Evolutionary conservation across 2,329 filamentous ascomycete species (phyloP).

Genomic region (Trichoderma pleuroti): DNA sequence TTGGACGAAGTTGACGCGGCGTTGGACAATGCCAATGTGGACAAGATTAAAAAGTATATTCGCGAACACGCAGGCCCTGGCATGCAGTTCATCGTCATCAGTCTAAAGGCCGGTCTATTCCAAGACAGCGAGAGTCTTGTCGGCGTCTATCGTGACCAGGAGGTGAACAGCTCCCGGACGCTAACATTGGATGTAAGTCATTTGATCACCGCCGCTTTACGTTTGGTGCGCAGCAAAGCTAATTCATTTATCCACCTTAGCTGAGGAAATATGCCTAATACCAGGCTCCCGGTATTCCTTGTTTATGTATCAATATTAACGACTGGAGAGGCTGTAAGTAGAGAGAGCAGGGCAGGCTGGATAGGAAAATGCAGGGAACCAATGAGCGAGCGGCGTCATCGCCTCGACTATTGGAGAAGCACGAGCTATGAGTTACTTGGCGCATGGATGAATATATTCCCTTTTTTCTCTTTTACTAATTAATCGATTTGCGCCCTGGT

Average conservation of each 20-base stretch:
- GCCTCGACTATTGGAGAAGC: slow-evolving; percentile 9
- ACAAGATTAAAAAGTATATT: slow-evolving; percentile 95
- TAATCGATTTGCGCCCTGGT: background rate
- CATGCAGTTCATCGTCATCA: slow-evolving; percentile 99
- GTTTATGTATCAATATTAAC: slow-evolving; percentile 15
- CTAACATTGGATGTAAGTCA: slow-evolving; percentile 89
- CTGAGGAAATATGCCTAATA: slow-evolving; percentile 35
- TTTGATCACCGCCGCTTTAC: background rate
- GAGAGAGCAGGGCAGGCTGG: slow-evolving; percentile 1
- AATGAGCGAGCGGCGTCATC: background rate
- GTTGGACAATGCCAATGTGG: slow-evolving; percentile 95
- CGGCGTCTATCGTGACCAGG: slow-evolving; percentile 92
- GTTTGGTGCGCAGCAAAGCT: background rate
- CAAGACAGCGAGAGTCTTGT: slow-evolving; percentile 95
- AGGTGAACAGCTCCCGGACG: slow-evolving; percentile 85
- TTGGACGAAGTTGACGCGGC: slow-evolving; percentile 97
- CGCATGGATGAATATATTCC: slow-evolving; percentile 5
- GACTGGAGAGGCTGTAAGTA: background rate
- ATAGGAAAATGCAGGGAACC: slow-evolving; percentile 12
- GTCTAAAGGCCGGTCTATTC: slow-evolving; percentile 90
- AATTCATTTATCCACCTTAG: slow-evolving; percentile 24
- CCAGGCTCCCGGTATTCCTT: background rate
- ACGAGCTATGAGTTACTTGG: slow-evolving; percentile 17
- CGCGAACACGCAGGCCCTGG: slow-evolving; percentile 89
- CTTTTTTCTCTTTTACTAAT: background rate